Base-by-base conservation (phyloP, 176 grass and related monocot genomes). In the Aegilops longissima region DNA sequence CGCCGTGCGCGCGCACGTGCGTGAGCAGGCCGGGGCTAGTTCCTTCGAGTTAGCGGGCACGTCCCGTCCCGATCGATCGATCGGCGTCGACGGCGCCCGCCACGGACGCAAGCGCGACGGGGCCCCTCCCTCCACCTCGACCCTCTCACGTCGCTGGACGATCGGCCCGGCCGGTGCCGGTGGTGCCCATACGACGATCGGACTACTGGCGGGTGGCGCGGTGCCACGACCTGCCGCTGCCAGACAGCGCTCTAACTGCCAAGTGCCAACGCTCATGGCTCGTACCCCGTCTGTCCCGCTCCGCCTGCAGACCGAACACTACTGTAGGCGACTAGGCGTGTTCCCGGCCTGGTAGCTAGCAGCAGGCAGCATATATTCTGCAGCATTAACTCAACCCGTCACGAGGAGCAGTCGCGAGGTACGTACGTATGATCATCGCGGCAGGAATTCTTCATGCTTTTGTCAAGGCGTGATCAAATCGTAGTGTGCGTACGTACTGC, bases 21-120 rank as follows among this genome's bases (percentile, higher is more conserved):
- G 17, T 18, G 52, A 0, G 21, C 66, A 35, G 13, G 51, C 47
- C 25, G 8, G 23, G 45, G 38, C 8, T 9, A 40, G 38, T 2
- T 40, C 6, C 36, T 27, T 73, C 39, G 16, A 27, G 39, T 9
- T 12, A 44, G 76, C 8, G 8, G 82, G 61, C 82, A 66, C 12
- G 66, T 89, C 81, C 56, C 12, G 66, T 89, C 81, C 56, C n/a
- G 40, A 23, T 79, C 49, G 40, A 23, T 79, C 63, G 14, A 45
- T 18, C 18, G 42, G 12, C 78, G 5, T 52, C 1, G 2, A 6
- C 13, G 47, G 47, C 25, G 25, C 25, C 25, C 47, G 47, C 47
- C 47, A 51, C 13, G 70, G 58, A 45, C 38, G 71, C 61, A 9
- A 9, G 6, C 40, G 12, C 73, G 72, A 21, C 47, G 11, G 30